Percentiles rank a stretch among this genome's conserved stretches.
Evolutionary conservation across 257 asterid genomes (phyloP).

Genomic region (Salvia splendens): DNA sequence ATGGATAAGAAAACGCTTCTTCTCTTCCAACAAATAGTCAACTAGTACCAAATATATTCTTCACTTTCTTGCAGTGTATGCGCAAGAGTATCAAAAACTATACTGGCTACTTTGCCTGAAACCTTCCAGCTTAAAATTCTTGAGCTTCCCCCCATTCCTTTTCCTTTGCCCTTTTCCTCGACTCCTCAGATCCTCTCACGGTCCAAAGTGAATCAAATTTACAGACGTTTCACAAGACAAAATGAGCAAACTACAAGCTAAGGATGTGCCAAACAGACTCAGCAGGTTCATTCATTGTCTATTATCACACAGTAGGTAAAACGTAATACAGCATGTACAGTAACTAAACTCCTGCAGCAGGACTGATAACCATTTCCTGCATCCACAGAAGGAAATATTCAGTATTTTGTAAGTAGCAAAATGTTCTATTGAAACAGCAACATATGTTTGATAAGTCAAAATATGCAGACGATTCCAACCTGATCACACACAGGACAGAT

Average conservation of each 20-base stretch:
- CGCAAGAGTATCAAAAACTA: background rate
- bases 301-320: constrained; percentile 24
- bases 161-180: background rate
- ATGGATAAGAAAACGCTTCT: background rate
- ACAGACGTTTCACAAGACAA: constrained; percentile 26
- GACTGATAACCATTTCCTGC: constrained; percentile 72
- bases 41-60: constrained; percentile 6
- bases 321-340: constrained; percentile 27
- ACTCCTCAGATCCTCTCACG: constrained; percentile 25
- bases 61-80: constrained; percentile 11
- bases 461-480: constrained; percentile 40
- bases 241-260: constrained; percentile 31
- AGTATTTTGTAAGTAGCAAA: constrained; percentile 18
- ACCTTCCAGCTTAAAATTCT: constrained; percentile 12
- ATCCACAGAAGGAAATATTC: constrained; percentile 28
- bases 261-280: constrained; percentile 21
- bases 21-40: background rate
- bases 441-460: background rate
- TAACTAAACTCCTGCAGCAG: constrained; percentile 41
- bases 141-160: constrained; percentile 13
- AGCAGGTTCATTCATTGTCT: constrained; percentile 15
- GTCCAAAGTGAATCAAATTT: constrained; percentile 29
- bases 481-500: constrained; percentile 81
- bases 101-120: constrained; percentile 9
- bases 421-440: constrained; percentile 11